Evolutionary conservation across 2,329 filamentous ascomycete species (phyloP), one percentile per base, ranked within the genome.

Genomic region (Penicillium palitans): DNA sequence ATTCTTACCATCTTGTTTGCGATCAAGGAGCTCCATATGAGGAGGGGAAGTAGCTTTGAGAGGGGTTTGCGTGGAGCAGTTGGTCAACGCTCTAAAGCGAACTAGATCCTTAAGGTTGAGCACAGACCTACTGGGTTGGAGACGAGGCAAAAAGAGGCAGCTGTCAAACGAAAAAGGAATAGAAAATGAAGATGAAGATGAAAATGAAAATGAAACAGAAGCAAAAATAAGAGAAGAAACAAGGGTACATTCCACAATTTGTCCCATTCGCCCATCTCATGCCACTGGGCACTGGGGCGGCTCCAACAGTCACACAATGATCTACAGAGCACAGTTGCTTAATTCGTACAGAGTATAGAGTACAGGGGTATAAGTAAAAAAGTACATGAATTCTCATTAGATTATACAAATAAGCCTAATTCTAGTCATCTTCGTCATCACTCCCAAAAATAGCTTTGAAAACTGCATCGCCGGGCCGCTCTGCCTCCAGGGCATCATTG

Each of bases 361-460:
- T 53, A 46, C 21, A 33, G 12, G 10, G 17, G 13, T 21, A 21
- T 35, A 3, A 42, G 21, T 25, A 25, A 33, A 35, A 33, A 19
- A 17, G 7, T 50, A 35, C 37, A 42, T n/a, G 7, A 24, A 31
- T 31, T 39, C n/a, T 64, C 10, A 56, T 51, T 40, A 24, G 12
- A 39, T 39, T 40, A 17, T 40, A 5, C 35, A 19, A 17, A 29
- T 24, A n/a, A n/a, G 19, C 17, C 40, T 31, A 27, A 55, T 49
- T 68, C 15, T 78, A 76, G 31, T 84, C 78, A 56, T 91, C 88
- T 66, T 91, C 89, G 63, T 89, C 88, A 69, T 90, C 90, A 72
- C 92, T 91, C 6, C 93, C 93, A 82, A 98, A 98, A 31, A 98
- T 92, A n/a, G 91, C 90, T 66, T 86, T 90, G 68, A 97, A 92